A percentile compares a stretch with the other conserved stretches of the same genome.
These are phyloP conservation scores for Tuber indicum DNA, from an alignment of 495 filamentous ascomycete genomes.

Conservation along the genomic window DNA sequence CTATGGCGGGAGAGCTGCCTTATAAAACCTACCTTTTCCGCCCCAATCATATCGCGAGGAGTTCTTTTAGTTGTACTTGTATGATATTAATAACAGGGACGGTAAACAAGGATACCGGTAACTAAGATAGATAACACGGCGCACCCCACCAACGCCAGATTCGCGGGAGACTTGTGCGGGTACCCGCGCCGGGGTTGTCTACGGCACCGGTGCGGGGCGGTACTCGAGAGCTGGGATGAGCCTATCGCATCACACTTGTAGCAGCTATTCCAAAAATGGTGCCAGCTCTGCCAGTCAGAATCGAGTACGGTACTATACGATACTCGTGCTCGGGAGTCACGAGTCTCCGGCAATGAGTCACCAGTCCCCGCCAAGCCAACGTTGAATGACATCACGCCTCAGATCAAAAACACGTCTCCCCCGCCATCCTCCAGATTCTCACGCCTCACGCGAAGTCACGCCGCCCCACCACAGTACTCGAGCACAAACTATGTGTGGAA, in stretches of 20 bases:
- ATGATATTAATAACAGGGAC: no score
- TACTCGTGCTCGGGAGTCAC: not conserved
- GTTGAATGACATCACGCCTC: not conserved
- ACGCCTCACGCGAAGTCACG: not conserved
- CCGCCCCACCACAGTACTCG: not conserved
- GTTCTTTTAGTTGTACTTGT: not conserved
- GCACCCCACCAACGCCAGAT: not conserved
- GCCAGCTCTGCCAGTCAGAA: no score
- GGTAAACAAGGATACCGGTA: no score
- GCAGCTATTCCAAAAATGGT: not conserved
- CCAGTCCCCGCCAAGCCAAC: not conserved
- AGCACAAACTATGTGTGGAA: conserved; percentile 14
- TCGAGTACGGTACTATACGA: no score
- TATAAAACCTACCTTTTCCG: not conserved
- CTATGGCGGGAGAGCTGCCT: not conserved
- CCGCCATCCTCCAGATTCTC: not conserved
- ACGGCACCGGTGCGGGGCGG: no score
- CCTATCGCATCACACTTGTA: no score
- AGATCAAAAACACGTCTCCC: not conserved
- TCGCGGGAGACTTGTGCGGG: not conserved
- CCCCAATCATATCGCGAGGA: not conserved
- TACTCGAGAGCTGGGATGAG: no score
- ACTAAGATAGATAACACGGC: not conserved
- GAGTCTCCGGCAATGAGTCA: not conserved
- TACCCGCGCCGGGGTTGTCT: no score